Evolutionary conservation across 208 protist species (phyloP).

Genomic region (Herpetomonas samuelpessoai): DNA sequence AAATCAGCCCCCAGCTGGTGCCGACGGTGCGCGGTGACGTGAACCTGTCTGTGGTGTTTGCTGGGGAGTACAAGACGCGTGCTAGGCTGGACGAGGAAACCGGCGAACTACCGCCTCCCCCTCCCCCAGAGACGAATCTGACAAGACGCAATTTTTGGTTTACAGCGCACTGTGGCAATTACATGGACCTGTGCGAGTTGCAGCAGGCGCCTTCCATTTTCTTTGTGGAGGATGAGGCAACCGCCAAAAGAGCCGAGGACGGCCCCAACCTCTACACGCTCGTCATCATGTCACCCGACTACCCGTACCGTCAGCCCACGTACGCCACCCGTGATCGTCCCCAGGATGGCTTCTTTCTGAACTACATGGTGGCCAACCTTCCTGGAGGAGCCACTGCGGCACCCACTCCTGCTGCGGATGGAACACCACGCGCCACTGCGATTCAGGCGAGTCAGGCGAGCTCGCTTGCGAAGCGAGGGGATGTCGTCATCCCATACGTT

Average conservation of each 20-base stretch:
- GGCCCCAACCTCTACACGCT: conserved; percentile 61
- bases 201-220: conserved; percentile 83
- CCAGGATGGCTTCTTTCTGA: conserved; percentile 76
- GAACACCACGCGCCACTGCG: conserved; percentile 7
- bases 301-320: conserved; percentile 71
- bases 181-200: conserved; percentile 85
- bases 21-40: conserved; percentile 64
- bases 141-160: conserved; percentile 86
- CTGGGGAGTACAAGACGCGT: conserved; percentile 56
- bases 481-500: conserved; percentile 80
- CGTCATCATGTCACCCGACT: conserved; percentile 87
- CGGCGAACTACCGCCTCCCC: conserved; percentile 44
- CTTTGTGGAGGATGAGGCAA: conserved; percentile 35
- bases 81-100: conserved; percentile 51
- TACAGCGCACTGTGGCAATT: conserved; percentile 90
- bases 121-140: conserved; percentile 50
- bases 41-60: conserved; percentile 87
- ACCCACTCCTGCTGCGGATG: conserved; percentile 7
- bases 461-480: conserved; percentile 30
- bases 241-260: neutral
- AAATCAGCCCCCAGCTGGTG: conserved; percentile 69
- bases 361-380: conserved; percentile 88
- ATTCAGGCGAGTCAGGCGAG: conserved; percentile 10
- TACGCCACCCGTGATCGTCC: conserved; percentile 30
- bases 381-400: conserved; percentile 12